Evolutionary conservation across 352 stramenopile species (phyloP), one percentile per base, ranked within the genome.

Genomic region (Globisporangium lucens): DNA sequence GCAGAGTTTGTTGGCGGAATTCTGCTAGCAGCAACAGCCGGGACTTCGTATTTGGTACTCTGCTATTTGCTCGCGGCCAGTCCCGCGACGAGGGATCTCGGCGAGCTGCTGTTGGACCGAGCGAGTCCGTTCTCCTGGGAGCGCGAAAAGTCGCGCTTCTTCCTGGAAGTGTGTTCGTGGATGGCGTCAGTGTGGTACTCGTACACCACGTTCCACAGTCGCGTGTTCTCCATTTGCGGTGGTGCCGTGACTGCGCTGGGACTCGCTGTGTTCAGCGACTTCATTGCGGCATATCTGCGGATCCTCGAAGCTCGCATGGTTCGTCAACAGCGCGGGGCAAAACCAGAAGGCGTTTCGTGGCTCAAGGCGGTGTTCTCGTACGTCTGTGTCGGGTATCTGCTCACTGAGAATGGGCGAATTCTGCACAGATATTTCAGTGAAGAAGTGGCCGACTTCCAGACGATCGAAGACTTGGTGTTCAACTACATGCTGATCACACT

Each of bases 141-240:
- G 9, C 57, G 74, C 52, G 83, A 91, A 56, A 78, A 77, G 52
- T 63, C 82, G n/a, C 74, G 83, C 24, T 71, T 89, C 41, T 79
- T 93, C 30, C 58, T 94, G 6, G 85, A 95, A 55, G 73, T 85
- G 20, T 93, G 76, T 62, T 89, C 78, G 12, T 95, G 85, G 85
- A 83, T 91, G 61, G 80, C 79, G 17, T 79, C 77, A 12, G 82
- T 95, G 9, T 74, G 85, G 73, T 89, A 78, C 57, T 83, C 87
- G 61, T 94, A 92, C 72, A 87, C 69, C 53, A 65, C 72, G 5
- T 86, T 76, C 49, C 82, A 85, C 55, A 87, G 73, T 36, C 67
- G 65, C 2, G 74, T 72, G 66, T 56, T 92, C 22, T 79, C 83
- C 35, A 78, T 91, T 13, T 43, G 65, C 5, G 73, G 65, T 10